A percentile compares a stretch with the other conserved stretches of the same genome.
These are phyloP conservation scores for Yamadazyma friedrichii DNA, from an alignment of 1,139 yeast species.

Conservation along the genomic window DNA sequence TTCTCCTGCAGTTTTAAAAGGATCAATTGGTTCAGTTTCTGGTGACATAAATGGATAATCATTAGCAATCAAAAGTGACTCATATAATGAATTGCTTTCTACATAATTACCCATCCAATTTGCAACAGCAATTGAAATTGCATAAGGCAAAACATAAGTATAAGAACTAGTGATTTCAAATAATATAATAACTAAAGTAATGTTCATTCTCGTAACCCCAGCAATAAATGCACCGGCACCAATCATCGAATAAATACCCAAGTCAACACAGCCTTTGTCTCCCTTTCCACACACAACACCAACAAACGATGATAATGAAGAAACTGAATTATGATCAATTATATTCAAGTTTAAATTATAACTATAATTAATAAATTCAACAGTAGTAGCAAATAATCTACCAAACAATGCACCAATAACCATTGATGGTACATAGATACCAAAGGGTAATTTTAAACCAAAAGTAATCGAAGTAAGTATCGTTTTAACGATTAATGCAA, in stretches of 20 bases:
- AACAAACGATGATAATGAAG: slow-evolving; percentile 15
- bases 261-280: slow-evolving; percentile 36
- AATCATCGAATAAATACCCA: slow-evolving; percentile 66
- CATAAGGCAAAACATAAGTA: slow-evolving; percentile 59
- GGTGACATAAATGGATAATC: slow-evolving; percentile 55
- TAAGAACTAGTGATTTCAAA: slow-evolving; percentile 63
- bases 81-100: slow-evolving; percentile 55
- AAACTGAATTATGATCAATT: slow-evolving; percentile 5
- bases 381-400: slow-evolving; percentile 47
- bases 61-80: slow-evolving; percentile 46
- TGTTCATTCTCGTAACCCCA: slow-evolving; percentile 66
- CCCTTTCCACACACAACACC: slow-evolving; percentile 17
- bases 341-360: slow-evolving; percentile 15
- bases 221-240: slow-evolving; percentile 72
- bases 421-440: slow-evolving; percentile 70
- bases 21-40: slow-evolving; percentile 40
- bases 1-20: slow-evolving; percentile 34
- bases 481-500: slow-evolving; percentile 49
- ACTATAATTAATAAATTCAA: slow-evolving; percentile 38
- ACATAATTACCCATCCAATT: slow-evolving; percentile 58
- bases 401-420: slow-evolving; percentile 68
- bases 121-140: slow-evolving; percentile 56
- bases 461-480: slow-evolving; percentile 53
- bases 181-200: slow-evolving; percentile 57
- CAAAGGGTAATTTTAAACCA: slow-evolving; percentile 64